Evolutionary conservation across 2,329 filamentous ascomycete genomes (phyloP).

Genomic region (Xylariaceae sp.): DNA sequence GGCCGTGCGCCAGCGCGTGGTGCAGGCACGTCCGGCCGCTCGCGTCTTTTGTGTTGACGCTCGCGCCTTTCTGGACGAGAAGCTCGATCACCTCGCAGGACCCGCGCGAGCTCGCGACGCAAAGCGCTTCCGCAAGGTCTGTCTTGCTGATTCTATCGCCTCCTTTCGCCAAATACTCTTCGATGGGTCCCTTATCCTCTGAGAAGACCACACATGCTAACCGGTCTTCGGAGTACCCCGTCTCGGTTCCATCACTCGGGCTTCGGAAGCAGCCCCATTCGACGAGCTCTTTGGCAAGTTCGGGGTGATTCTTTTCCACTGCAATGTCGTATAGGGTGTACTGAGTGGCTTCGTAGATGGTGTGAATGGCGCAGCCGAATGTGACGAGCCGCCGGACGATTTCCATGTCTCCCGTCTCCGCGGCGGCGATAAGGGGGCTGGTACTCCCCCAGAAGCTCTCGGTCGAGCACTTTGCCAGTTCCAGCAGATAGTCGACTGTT

Average conservation of each 20-base stretch:
- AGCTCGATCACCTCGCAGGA: background rate
- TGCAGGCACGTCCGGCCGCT: background rate
- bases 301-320: background rate
- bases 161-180: background rate
- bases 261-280: background rate
- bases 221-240: background rate
- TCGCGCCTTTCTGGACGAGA: background rate
- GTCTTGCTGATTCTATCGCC: background rate
- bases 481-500: background rate
- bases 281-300: background rate
- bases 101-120: too few relatives aligned
- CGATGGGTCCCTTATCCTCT: background rate
- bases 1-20: slow-evolving; percentile 1
- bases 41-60: background rate
- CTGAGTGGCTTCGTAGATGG: background rate
- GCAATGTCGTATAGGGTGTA: background rate
- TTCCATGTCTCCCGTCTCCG: background rate
- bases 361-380: background rate
- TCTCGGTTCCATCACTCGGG: background rate
- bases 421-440: background rate
- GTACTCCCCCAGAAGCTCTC: background rate
- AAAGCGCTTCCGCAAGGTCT: background rate
- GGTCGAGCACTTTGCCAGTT: background rate
- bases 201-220: background rate
- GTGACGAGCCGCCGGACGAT: background rate